phyloP scores from a whole-genome alignment of 805 yeast genomes.

The Candida ortonii region DNA sequence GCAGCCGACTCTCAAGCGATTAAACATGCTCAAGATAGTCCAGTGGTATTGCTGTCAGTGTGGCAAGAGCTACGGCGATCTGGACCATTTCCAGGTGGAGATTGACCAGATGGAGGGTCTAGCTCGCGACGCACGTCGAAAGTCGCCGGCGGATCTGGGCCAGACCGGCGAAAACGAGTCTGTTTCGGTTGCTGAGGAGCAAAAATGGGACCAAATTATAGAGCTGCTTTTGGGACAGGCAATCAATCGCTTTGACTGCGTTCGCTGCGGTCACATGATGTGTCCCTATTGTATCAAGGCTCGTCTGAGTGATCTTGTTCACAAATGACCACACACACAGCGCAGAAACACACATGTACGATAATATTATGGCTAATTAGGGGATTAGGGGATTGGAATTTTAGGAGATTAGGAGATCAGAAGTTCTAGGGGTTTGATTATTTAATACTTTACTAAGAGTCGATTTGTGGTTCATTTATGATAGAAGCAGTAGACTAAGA shows the following conservation, averaged over 20 bases:
- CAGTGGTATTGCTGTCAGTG: conserved; percentile 35
- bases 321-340: conserved; percentile 7
- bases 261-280: conserved; percentile 32
- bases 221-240: conserved; percentile 14
- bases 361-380: no score
- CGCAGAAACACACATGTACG: no score
- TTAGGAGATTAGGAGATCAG: no score
- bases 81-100: conserved; percentile 18
- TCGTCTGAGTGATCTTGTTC: conserved; percentile 23
- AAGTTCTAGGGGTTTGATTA: no score
- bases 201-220: conserved; percentile 13
- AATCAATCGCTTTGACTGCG: conserved; percentile 28
- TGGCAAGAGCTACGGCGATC: conserved; percentile 29
- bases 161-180: background rate
- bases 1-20: conserved; percentile 1
- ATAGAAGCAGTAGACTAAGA: no score
- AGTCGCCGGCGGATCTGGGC: conserved; percentile 1
- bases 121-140: conserved; percentile 2
- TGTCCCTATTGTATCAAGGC: conserved; percentile 34
- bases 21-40: conserved; percentile 25
- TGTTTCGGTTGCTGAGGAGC: conserved; percentile 3
- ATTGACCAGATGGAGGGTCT: conserved; percentile 2
- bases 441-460: no score
- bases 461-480: no score
- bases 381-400: no score